phyloP scores from a whole-genome alignment of 2,329 filamentous ascomycete species.

The Helicocarpus griseus region DNA sequence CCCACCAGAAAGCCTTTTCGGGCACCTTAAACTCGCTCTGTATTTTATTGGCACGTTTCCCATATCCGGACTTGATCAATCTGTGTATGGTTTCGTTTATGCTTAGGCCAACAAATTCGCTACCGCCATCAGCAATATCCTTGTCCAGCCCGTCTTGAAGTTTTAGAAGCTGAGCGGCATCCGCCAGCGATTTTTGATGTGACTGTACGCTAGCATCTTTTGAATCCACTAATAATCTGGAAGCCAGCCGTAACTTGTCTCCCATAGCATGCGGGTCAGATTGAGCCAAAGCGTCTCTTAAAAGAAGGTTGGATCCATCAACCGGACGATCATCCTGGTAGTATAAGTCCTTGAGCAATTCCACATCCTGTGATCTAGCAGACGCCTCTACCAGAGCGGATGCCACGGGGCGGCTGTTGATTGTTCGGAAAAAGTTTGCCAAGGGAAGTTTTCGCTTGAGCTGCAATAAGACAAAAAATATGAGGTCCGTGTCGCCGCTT shows the following conservation, averaged over 20 bases:
- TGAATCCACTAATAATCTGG: conserved; percentile 72
- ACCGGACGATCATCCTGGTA: conserved; percentile 91
- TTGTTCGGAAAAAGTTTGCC: conserved; percentile 82
- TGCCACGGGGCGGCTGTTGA: conserved; percentile 76
- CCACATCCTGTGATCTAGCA: conserved; percentile 66
- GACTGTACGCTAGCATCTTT: conserved; percentile 59
- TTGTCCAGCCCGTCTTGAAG: conserved; percentile 80
- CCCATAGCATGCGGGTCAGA: conserved; percentile 57
- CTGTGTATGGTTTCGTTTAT: conserved; percentile 90
- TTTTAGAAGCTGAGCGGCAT: conserved; percentile 69
- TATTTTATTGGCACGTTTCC: conserved; percentile 76
- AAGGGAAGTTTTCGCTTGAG: conserved; percentile 84
- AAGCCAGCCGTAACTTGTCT: conserved; percentile 82
- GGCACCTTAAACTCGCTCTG: conserved; percentile 87
- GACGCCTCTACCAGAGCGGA: conserved; percentile 82
- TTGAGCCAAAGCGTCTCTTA: conserved; percentile 72
- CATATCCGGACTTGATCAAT: conserved; percentile 70
- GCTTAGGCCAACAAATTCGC: conserved; percentile 67
- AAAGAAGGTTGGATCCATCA: conserved; percentile 78
- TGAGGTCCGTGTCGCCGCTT: conserved; percentile 85
- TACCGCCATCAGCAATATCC: conserved; percentile 57
- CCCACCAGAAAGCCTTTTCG: conserved; percentile 85
- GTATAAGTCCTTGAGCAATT: conserved; percentile 86
- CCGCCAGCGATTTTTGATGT: conserved; percentile 66
- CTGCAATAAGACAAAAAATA: conserved; percentile 79